A percentile compares a stretch with the other conserved stretches of the same genome.
Conservation (phyloP, 306 rosid species). For the Pachyrhizus erosus region DNA sequence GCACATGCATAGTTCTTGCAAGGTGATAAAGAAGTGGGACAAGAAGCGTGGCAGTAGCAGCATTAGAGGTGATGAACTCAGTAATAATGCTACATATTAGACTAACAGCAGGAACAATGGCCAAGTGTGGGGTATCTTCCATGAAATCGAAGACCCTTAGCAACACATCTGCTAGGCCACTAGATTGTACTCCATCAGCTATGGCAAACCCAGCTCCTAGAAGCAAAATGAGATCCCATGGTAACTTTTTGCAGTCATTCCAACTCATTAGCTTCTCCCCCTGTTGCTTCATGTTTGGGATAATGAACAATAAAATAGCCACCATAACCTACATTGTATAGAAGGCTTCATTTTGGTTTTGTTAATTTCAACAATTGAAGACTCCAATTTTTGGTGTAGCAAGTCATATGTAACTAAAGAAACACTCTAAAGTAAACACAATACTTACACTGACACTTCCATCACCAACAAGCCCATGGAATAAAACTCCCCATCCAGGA, state of each 20-base stretch:
- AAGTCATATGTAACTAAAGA: not conserved
- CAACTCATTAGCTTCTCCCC: slow-evolving; percentile 91
- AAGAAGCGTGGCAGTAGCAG: slow-evolving; percentile 79
- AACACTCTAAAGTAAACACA: not conserved
- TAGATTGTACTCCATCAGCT: slow-evolving; percentile 79
- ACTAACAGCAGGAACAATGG: slow-evolving; percentile 72
- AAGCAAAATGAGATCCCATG: slow-evolving; percentile 80
- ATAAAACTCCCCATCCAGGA: slow-evolving; percentile 89
- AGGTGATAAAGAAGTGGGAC: slow-evolving; percentile 71
- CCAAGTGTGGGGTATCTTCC: slow-evolving; percentile 63
- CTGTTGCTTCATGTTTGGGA: slow-evolving; percentile 72
- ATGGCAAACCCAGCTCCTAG: slow-evolving; percentile 91
- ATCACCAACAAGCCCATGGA: slow-evolving; percentile 74
- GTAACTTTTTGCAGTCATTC: slow-evolving; percentile 90
- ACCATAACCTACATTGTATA: slow-evolving; percentile 64
- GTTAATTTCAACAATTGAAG: not conserved
- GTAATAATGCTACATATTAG: slow-evolving; percentile 71
- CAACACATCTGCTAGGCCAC: slow-evolving; percentile 73
- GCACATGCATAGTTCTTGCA: slow-evolving; percentile 67
- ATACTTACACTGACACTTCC: slow-evolving; percentile 82
- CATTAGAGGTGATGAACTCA: slow-evolving; percentile 82
- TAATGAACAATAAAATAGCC: slow-evolving; percentile 81
- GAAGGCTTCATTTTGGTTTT: not conserved
- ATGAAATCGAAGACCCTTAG: slow-evolving; percentile 61
- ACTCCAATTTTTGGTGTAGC: not conserved